These are phyloP conservation scores for Lunularia cruciata DNA, from an alignment of 225 moss, liverwort and hornwort genomes.

Conservation along the genomic window DNA sequence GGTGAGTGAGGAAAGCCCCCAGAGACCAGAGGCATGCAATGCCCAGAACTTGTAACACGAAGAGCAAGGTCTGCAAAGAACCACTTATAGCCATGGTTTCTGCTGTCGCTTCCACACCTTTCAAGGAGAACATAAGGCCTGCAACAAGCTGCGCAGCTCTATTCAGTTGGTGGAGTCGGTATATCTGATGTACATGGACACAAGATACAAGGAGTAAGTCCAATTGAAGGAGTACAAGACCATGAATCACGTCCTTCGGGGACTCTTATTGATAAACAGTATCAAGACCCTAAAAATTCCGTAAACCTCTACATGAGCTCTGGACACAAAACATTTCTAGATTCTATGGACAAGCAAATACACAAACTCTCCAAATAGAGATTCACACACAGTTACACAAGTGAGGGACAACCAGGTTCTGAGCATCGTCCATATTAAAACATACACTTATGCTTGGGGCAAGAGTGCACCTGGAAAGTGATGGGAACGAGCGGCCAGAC, in stretches of 20 bases:
- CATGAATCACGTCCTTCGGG: too few species aligned
- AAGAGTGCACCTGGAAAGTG: slow-evolving; percentile 87
- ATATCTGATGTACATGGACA: too few species aligned
- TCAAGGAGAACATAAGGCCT: slow-evolving; percentile 91
- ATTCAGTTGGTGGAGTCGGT: slow-evolving; percentile 93
- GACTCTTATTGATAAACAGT: too few species aligned
- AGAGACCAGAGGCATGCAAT: slow-evolving; percentile 91
- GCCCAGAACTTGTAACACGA: slow-evolving; percentile 79
- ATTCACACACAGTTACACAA: too few species aligned
- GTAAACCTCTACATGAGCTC: background rate
- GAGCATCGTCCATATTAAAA: too few species aligned
- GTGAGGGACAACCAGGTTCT: too few species aligned
- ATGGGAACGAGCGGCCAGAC: slow-evolving; percentile 90
- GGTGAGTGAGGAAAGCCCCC: slow-evolving; percentile 87
- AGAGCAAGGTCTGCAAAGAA: slow-evolving; percentile 79
- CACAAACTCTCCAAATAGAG: too few species aligned
- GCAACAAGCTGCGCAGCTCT: slow-evolving; percentile 95
- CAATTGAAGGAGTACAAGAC: too few species aligned
- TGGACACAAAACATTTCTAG: too few species aligned
- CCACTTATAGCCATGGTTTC: slow-evolving; percentile 96
- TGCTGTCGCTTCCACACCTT: slow-evolving; percentile 82
- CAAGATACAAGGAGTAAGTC: background rate
- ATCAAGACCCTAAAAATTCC: too few species aligned
- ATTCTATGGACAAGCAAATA: too few species aligned
- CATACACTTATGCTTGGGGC: too few species aligned